These are phyloP conservation scores for Lyophyllum semitale DNA, from an alignment of 768 basidiomycete species.

Conservation along the genomic window DNA sequence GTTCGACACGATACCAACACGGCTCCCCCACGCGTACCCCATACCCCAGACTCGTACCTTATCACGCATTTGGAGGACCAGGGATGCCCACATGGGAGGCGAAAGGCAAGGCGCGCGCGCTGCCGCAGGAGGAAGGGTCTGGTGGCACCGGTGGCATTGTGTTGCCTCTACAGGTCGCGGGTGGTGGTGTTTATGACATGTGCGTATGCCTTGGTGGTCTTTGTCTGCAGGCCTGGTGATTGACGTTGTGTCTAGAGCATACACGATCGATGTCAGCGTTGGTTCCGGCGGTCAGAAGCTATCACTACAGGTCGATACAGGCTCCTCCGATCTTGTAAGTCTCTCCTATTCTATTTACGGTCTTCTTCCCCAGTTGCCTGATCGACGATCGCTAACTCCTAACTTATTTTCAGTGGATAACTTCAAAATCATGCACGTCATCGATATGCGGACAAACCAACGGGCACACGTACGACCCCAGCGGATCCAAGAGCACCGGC, in stretches of 20 bases:
- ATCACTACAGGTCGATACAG: constrained; percentile 76
- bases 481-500: constrained; percentile 43
- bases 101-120: constrained; percentile 20
- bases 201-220: constrained; percentile 38
- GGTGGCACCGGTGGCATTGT: constrained; percentile 59
- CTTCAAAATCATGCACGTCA: constrained; percentile 64
- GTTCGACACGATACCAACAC: background rate
- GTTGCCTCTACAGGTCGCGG: constrained; percentile 56
- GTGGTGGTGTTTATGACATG: constrained; percentile 57
- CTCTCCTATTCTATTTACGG: background rate
- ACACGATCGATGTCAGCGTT: constrained; percentile 61
- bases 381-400: background rate
- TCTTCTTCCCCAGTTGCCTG: background rate
- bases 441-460: constrained; percentile 47
- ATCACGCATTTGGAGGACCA: too few relatives aligned
- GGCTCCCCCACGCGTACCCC: background rate
- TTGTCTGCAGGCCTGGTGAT: background rate
- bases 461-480: constrained; percentile 59
- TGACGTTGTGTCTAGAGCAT: constrained; percentile 43
- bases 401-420: constrained; percentile 62
- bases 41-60: background rate
- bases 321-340: constrained; percentile 78
- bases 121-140: constrained; percentile 32
- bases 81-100: constrained; percentile 1
- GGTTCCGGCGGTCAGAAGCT: constrained; percentile 52